Evolutionary conservation across 2,329 filamentous ascomycete genomes (phyloP), one percentile per base, ranked within the genome.

Genomic region (Salinomyces thailandicus): DNA sequence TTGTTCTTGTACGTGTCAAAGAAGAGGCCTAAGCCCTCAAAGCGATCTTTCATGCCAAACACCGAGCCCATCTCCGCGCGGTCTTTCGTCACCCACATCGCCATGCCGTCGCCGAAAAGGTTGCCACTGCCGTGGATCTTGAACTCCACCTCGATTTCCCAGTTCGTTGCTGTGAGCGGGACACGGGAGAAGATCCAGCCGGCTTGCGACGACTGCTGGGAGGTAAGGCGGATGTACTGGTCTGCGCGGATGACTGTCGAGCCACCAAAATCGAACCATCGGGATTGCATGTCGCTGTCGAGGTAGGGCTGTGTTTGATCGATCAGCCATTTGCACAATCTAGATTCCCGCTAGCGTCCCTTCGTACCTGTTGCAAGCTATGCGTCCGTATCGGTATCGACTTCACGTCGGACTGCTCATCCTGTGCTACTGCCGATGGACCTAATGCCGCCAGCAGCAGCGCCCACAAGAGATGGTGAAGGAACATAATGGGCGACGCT

Each of bases 1-100:
- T 95, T 94, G 70, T 98, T 98, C 77, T 98, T 98, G 73, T 98
- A 98, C 30, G 91, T 98, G 60, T 98, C 91, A 66, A 98, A 76
- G 68, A 95, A 96, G 62, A 98, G 73, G 37, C 86, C 91, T 31
- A 98, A 73, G 4, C 91, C 91, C 61, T 98, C 89, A 52, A 96
- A 98, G 46, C 76, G 76, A 64, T 98, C 89, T 18, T 73, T 70
- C 49, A 79, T 80, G 34, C 91, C 91, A 62, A 98, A 98, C 24
- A 98, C 89, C 8, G 78, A 73, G 12, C 91, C 91, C 41, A 70
- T 64, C 51, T 79, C 73, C 19, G 76, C 87, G 47, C 91, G 84
- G 63, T 94, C 79, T 64, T 93, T 93, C 49, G 89, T 96, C 55
- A 98, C 73, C 91, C 91, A 98, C 75, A 98, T 81, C 46, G 91